These are phyloP conservation scores for Pulveroboletus sp. DNA, from an alignment of 768 basidiomycete genomes.

Conservation along the genomic window DNA sequence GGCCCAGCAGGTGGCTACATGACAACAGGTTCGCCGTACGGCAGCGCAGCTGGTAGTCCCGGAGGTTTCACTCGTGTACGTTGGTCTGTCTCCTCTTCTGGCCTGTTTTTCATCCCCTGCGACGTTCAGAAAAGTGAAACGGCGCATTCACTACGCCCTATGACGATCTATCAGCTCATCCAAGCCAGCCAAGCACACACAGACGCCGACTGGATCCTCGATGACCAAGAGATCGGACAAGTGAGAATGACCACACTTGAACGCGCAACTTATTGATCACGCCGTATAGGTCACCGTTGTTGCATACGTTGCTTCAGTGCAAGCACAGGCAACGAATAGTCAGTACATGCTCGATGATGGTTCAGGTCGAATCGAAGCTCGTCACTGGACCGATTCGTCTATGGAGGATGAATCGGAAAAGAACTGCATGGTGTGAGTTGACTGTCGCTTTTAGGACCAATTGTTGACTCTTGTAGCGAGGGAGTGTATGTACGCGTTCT, in stretches of 20 bases:
- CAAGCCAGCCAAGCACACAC: conserved; percentile 78
- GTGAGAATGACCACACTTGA: conserved; percentile 35
- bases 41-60: conserved; percentile 54
- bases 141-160: conserved; percentile 57
- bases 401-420: conserved; percentile 50
- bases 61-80: conserved; percentile 45
- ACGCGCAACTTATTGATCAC: conserved; percentile 1
- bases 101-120: neutral
- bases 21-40: conserved; percentile 56
- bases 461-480: conserved; percentile 43
- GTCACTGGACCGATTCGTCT: conserved; percentile 76
- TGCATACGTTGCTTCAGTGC: conserved; percentile 64
- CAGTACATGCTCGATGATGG: conserved; percentile 84
- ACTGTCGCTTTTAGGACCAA: neutral
- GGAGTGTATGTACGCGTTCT: conserved; percentile 76
- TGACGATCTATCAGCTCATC: conserved; percentile 71
- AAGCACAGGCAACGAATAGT: conserved; percentile 73
- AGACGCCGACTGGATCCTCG: conserved; percentile 86
- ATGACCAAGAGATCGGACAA: conserved; percentile 75
- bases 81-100: conserved; percentile 1
- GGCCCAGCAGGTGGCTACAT: conserved; percentile 51
- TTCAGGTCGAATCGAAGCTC: conserved; percentile 70
- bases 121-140: conserved; percentile 33
- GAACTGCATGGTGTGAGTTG: conserved; percentile 42
- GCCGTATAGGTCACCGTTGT: conserved; percentile 61